Percentiles rank a stretch among this genome's conserved stretches.
phyloP scores from a whole-genome alignment of 345 rosid genomes.

The Gossypium herbaceum region DNA sequence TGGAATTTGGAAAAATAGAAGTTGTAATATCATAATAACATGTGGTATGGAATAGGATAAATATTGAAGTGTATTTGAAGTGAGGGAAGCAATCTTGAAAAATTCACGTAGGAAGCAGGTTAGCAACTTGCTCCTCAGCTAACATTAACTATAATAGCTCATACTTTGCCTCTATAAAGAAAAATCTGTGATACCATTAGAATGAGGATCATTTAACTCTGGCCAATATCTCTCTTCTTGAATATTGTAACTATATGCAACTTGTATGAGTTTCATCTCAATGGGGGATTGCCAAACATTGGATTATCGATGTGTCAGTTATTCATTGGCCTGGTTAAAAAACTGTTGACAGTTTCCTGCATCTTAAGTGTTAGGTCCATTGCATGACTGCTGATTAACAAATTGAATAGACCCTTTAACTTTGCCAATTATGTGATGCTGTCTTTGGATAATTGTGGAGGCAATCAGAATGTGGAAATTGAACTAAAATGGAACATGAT shows the following conservation, averaged over 20 bases:
- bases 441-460: constrained; percentile 1
- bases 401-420: background rate
- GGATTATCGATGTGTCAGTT: background rate
- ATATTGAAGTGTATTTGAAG: background rate
- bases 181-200: background rate
- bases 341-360: background rate
- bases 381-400: background rate
- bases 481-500: constrained; percentile 7
- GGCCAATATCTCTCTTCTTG: background rate
- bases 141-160: background rate
- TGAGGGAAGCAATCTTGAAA: constrained; percentile 5
- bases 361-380: background rate
- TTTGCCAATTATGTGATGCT: background rate
- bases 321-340: background rate
- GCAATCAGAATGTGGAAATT: background rate
- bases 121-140: background rate
- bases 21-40: background rate
- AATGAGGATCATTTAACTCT: background rate
- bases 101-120: background rate
- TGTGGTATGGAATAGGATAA: background rate
- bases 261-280: background rate
- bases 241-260: background rate
- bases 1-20: background rate
- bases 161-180: background rate
- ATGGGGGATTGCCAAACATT: background rate